Evolutionary conservation across 306 rosid species (phyloP).

Genomic region (Betula pendula): DNA sequence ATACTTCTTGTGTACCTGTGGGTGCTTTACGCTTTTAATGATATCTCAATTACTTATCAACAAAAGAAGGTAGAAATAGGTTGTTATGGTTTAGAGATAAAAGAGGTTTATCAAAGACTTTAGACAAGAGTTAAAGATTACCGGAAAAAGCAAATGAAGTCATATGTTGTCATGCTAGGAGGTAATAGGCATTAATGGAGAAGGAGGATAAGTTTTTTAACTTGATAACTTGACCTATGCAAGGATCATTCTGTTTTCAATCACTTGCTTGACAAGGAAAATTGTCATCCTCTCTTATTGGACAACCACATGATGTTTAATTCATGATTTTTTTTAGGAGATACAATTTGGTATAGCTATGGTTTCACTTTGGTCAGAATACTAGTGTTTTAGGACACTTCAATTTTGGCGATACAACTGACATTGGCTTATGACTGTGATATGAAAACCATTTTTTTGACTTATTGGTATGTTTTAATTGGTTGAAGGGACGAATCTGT

Average conservation of each 20-base stretch:
- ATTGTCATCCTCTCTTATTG: not conserved
- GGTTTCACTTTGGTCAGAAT: not conserved
- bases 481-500: not conserved
- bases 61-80: too few species aligned
- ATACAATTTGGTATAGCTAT: not conserved
- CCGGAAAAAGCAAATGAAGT: not conserved
- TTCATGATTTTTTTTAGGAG: not conserved
- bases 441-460: not conserved
- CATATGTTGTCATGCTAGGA: not conserved
- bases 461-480: not conserved
- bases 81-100: not conserved
- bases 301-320: not conserved
- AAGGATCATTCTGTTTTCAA: not conserved
- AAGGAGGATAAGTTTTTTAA: not conserved
- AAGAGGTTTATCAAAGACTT: not conserved
- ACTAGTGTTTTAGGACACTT: not conserved
- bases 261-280: not conserved
- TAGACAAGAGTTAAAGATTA: not conserved
- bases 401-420: not conserved
- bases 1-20: too few species aligned
- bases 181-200: not conserved
- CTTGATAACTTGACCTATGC: not conserved
- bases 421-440: not conserved
- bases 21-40: too few species aligned
- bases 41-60: too few species aligned